Evolutionary conservation across 441 rosid genomes (phyloP), one percentile per base, ranked within the genome.

Genomic region (Raphanus hybrid): DNA sequence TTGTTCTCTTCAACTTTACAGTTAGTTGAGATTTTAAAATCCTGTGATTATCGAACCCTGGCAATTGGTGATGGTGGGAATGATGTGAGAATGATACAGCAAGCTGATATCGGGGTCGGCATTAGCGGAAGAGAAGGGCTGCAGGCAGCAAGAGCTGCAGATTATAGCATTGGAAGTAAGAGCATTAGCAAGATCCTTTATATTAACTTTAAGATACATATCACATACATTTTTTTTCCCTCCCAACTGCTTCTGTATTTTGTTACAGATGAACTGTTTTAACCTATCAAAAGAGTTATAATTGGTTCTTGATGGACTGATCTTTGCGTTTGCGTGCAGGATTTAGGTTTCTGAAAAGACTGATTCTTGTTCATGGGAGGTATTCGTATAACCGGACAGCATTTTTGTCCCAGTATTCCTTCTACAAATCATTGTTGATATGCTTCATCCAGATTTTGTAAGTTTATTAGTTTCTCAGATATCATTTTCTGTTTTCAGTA

Each of bases 61-160:
- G 99, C 99, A 32, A 88, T 94, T 85, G 99, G 98, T 70, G 98
- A 96, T 78, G 99, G 98, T 75, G 99, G 99, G 70, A 94, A 96
- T 89, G 99, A 96, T 85, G 98, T 96, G 84, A 87, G 97, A 85
- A 96, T 96, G 99, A 96, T 96, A 80, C 98, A 96, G 70, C 95
- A 94, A 85, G 98, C 99, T 71, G 99, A 92, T 74, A 92, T 96
- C 34, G 98, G 99, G 50, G 97, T 92, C 71, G 98, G 99, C 78
- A 96, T 96, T 74, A 96, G 99, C 69, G 98, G 98, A 78, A 92
- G 98, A 87, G 98, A 96, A 86, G 98, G 99, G 39, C 84, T 94
- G 77, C 99, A 94, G 86, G 99, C 99, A 78, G 98, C 98, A 37
- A 91, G 98, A 80, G 99, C 99, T 64, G 98, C 98, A 65, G 99